Base-by-base conservation (phyloP, 331 rosid genomes). In the Prunus yedoensis region DNA sequence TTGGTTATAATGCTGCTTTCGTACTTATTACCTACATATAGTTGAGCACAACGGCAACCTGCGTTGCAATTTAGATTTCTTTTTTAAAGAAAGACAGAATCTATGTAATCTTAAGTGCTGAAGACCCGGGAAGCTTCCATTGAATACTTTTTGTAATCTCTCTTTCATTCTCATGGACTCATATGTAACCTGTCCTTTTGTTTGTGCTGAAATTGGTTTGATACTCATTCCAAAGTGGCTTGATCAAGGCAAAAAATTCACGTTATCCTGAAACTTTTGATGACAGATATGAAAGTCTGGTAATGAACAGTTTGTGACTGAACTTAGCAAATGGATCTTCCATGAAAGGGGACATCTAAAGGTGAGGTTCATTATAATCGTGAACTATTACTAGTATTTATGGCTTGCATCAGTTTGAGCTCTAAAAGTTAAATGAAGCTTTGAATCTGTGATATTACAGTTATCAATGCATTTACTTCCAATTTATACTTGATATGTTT, bases 301-400 rank as follows among this genome's bases (percentile, higher is more conserved):
- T 57, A 57, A 57, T 57, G 62, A 57, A 21, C 62, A 57, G 10
- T 57, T 57, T 57, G 62, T 57, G 28, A 57, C 62, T 57, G 62
- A 57, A 57, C 62, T 56, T 56, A 56, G 61, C 61, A 56, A 56
- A 56, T 56, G 61, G 61, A 56, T 56, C 28, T 56, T 56, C 61
- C 61, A 56, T 56, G 61, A 56, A 56, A 56, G 61, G 23, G 61
- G 61, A 18, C 61, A 56, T 56, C 61, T 56, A 56, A 56, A 56
- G 28, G 61, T 56, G 23, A 56, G 41, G 41, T 35, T 35, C 41
- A 6, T 35, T 35, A 32, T n/a, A n/a, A 54, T 56, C 27, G 11
- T 56, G 13, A 56, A n/a, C 20, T 56, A 10, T 56, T 56, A n/a
- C 61, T 3, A 30, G 7, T 54, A 21, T n/a, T 17, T 18, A 54